These are phyloP conservation scores for Polyplosphaeria fusca DNA, from an alignment of 495 filamentous ascomycete species.

Conservation along the genomic window DNA sequence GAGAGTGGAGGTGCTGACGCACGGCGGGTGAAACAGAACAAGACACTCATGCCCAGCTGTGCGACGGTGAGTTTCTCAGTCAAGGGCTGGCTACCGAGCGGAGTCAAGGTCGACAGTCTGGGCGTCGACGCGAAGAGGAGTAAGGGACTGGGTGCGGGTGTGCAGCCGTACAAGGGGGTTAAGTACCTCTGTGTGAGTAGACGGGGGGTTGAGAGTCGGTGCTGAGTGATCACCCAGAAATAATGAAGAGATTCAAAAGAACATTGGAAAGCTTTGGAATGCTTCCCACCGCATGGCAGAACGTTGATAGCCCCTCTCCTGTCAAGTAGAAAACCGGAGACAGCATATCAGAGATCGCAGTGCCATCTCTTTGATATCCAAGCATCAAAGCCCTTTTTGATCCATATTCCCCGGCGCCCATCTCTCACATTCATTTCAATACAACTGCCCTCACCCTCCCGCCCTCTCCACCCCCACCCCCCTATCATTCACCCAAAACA, in stretches of 20 bases:
- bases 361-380: too few relatives aligned
- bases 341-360: too few relatives aligned
- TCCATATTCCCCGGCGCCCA: too few relatives aligned
- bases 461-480: slow-evolving; percentile 5
- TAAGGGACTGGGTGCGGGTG: slow-evolving; percentile 76
- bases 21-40: slow-evolving; percentile 63
- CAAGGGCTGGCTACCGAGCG: slow-evolving; percentile 92
- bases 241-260: too few relatives aligned
- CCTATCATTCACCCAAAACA: slow-evolving; percentile 15
- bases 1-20: slow-evolving; percentile 45
- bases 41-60: slow-evolving; percentile 84
- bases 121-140: slow-evolving; percentile 80
- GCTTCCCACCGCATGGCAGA: too few relatives aligned
- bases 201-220: slow-evolving; percentile 77
- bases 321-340: too few relatives aligned
- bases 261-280: too few relatives aligned
- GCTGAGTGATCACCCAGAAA: too few relatives aligned
- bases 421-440: too few relatives aligned
- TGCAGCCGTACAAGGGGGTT: slow-evolving; percentile 96
- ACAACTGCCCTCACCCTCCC: neutral
- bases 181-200: slow-evolving; percentile 93
- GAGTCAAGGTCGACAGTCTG: slow-evolving; percentile 88
- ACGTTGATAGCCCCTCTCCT: too few relatives aligned
- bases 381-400: too few relatives aligned
- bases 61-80: slow-evolving; percentile 85